Conservation (phyloP, 2,329 filamentous ascomycete species). For the Penicillium vulpinum region DNA sequence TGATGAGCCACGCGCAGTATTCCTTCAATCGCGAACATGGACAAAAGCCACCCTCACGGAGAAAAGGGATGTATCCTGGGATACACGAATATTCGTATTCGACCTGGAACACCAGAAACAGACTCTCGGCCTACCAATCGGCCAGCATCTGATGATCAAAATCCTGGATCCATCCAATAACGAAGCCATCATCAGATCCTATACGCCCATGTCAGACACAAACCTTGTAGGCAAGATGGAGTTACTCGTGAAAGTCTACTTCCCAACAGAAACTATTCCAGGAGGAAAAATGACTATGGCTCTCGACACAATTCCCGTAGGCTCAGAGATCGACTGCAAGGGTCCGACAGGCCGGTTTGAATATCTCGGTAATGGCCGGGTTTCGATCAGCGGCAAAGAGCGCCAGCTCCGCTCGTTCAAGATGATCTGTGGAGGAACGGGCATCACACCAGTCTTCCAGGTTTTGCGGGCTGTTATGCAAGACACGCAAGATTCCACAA, state of each 20-base stretch:
- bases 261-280: conserved; percentile 54
- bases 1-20: conserved; percentile 56
- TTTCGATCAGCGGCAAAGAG: conserved; percentile 58
- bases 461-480: conserved; percentile 73
- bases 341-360: conserved; percentile 84
- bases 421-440: conserved; percentile 88
- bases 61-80: conserved; percentile 70
- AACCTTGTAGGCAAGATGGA: conserved; percentile 64
- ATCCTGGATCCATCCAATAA: conserved; percentile 67
- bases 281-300: conserved; percentile 83
- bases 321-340: conserved; percentile 78
- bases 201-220: conserved; percentile 76
- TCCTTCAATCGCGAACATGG: conserved; percentile 73
- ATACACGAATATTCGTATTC: conserved; percentile 81
- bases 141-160: conserved; percentile 84
- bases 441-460: conserved; percentile 89
- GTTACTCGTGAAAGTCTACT: conserved; percentile 81
- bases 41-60: conserved; percentile 67
- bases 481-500: conserved; percentile 63
- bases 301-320: conserved; percentile 70
- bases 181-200: conserved; percentile 78
- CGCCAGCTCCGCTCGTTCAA: conserved; percentile 66
- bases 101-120: conserved; percentile 71
- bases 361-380: conserved; percentile 68
- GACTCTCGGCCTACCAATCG: conserved; percentile 72